Conservation (phyloP, 1,284 basidiomycete genomes). For the Cutaneotrichosporon dermatis region DNA sequence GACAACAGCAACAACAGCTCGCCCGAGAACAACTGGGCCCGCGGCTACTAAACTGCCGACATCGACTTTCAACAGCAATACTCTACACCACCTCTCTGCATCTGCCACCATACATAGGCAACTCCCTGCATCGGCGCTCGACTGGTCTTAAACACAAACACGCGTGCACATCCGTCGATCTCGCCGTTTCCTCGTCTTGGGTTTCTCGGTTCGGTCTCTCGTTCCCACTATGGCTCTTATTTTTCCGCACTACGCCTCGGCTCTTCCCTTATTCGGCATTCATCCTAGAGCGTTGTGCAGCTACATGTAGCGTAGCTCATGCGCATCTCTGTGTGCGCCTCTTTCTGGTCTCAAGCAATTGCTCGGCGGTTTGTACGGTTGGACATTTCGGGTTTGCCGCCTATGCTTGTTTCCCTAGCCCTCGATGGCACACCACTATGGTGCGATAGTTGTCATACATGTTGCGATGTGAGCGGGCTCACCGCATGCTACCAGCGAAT, state of each 20-base stretch:
- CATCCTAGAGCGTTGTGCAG: no score
- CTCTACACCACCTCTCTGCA: background rate
- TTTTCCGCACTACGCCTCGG: background rate
- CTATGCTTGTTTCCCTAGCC: background rate
- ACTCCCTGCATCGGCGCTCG: background rate
- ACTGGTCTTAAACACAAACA: background rate
- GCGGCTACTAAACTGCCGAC: background rate
- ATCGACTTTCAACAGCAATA: no score
- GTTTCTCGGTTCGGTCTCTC: background rate
- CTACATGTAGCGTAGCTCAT: no score
- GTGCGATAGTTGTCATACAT: slow-evolving; percentile 5
- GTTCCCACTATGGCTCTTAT: slow-evolving; percentile 4
- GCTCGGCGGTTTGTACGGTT: no score
- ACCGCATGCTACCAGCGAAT: background rate
- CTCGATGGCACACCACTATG: background rate
- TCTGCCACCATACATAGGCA: background rate
- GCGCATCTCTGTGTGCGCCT: no score
- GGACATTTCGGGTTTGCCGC: no score
- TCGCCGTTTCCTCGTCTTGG: background rate
- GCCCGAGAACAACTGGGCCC: slow-evolving; percentile 1
- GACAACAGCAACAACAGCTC: slow-evolving; percentile 10
- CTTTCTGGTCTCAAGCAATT: no score
- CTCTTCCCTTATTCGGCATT: no score
- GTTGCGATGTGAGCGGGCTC: slow-evolving; percentile 3
- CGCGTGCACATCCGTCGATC: background rate